Evolutionary conservation across 2,329 filamentous ascomycete genomes (phyloP), one percentile per base, ranked within the genome.

Genomic region (Ophiosphaerella narmari): DNA sequence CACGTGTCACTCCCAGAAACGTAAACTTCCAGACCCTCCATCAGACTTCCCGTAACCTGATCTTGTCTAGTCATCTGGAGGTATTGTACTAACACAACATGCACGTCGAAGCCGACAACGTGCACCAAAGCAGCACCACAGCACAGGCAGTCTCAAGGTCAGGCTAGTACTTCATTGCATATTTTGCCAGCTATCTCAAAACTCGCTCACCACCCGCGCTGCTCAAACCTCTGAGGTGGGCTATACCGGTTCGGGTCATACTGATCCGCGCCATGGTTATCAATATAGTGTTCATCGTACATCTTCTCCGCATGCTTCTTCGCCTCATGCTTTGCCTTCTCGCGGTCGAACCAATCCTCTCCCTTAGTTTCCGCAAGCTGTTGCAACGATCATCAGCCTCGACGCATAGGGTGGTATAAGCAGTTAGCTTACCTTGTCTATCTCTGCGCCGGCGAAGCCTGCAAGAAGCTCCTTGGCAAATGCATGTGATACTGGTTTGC

Each of bases 391-490:
- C 8, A 13, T 7, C 18, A 18, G 2, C 11, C 6, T 8, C 18
- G 7, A 9, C 2, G 12, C 9, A 18, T n/a, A 4, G 11, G 18
- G 29, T 11, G 12, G 23, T 16, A 16, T 1, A 11, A 38, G 16
- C 16, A 9, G 12, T 37, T 24, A 16, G n/a, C 36, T 14, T 32
- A 9, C n/a, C 26, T 42, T 43, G 39, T 45, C 43, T 66, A 90
- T 82, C 75, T 91, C 88, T 54, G 83, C 87, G 40, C 84, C 88
- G 24, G 86, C 89, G 48, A 92, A 78, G 51, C 86, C 88, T 13
- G 82, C 87, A 29, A 93, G 74, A 38, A 88, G 71, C 77, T 92
- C 89, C 79, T 93, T 93, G 70, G 90, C 90, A 66, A 90, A 87
- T 36, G 76, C 77, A 77, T 93, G 89, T 57, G 80, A 82, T 63